These are phyloP conservation scores for Gossypium herbaceum DNA, from an alignment of 345 rosid species.

Conservation along the genomic window DNA sequence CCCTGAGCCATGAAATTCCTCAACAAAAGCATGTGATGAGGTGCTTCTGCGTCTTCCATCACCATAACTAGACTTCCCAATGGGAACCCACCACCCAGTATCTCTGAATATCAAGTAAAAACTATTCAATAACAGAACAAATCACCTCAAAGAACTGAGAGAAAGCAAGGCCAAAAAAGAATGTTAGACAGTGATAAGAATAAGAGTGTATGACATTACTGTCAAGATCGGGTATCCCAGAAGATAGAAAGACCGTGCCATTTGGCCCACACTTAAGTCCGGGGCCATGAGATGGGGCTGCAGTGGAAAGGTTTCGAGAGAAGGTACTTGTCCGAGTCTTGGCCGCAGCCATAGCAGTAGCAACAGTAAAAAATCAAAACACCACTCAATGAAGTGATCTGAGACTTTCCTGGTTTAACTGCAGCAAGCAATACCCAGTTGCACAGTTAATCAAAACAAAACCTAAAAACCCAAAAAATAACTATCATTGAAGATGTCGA, in stretches of 20 bases:
- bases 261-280: slow-evolving; percentile 85
- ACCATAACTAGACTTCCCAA: slow-evolving; percentile 85
- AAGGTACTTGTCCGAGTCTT: slow-evolving; percentile 74
- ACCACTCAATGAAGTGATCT: not conserved
- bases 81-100: slow-evolving; percentile 81
- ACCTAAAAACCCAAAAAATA: not conserved
- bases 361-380: slow-evolving; percentile 2
- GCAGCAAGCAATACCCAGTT: not conserved
- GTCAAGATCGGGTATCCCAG: slow-evolving; percentile 90
- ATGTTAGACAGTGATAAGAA: not conserved
- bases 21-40: slow-evolving; percentile 91
- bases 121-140: slow-evolving; percentile 4
- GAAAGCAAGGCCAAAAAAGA: not conserved
- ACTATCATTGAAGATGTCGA: not conserved
- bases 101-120: slow-evolving; percentile 37
- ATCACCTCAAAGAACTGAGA: not conserved
- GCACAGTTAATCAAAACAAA: not conserved
- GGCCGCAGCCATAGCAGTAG: slow-evolving; percentile 50
- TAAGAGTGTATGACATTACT: slow-evolving; percentile 37
- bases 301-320: slow-evolving; percentile 55
- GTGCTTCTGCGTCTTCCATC: slow-evolving; percentile 98
- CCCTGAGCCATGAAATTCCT: slow-evolving; percentile 98
- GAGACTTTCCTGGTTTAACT: not conserved
- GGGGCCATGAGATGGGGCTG: slow-evolving; percentile 41
- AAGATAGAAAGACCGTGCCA: slow-evolving; percentile 62